These are phyloP conservation scores for Apophysomyces variabilis DNA, from an alignment of 371 early-diverging fungal genomes.

Conservation along the genomic window DNA sequence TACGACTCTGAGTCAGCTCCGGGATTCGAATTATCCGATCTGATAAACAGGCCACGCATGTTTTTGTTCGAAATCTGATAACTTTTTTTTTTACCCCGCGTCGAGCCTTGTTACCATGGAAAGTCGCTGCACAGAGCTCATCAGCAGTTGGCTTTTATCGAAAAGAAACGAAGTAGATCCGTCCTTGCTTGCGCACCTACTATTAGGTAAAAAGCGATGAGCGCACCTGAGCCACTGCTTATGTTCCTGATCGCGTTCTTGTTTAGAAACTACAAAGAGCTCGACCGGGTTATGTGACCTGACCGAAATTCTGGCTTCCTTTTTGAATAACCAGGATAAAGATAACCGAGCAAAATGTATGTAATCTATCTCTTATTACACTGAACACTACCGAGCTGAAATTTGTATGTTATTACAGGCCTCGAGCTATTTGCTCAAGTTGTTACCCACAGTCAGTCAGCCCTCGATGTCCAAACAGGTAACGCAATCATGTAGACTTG, in stretches of 20 bases:
- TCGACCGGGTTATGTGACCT: conserved; percentile 24
- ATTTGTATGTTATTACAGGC: conserved; percentile 19
- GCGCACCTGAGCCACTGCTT: not conserved
- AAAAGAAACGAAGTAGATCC: conserved; percentile 33
- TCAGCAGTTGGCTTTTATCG: conserved; percentile 34
- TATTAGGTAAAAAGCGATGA: conserved; percentile 27
- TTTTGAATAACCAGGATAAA: conserved; percentile 23
- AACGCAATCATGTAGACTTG: conserved; percentile 7
- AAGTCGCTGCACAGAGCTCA: conserved; percentile 20
- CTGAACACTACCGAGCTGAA: not conserved
- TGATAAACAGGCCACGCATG: conserved; percentile 12
- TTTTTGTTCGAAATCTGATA: conserved; percentile 19
- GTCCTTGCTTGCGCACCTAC: conserved; percentile 36
- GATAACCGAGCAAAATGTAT: conserved; percentile 23
- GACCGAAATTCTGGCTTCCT: conserved; percentile 14
- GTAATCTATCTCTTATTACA: not conserved
- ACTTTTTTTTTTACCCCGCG: conserved; percentile 8
- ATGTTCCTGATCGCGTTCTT: not conserved
- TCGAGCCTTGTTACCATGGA: conserved; percentile 13
- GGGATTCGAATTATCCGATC: not conserved
- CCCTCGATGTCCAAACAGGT: conserved; percentile 29
- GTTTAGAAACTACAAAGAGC: conserved; percentile 25
- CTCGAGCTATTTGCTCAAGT: conserved; percentile 34
- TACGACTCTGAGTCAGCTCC: not conserved
- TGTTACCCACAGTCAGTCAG: conserved; percentile 30